Evolutionary conservation across 306 rosid species (phyloP).

Genomic region (Cucurbita argyrosperma): DNA sequence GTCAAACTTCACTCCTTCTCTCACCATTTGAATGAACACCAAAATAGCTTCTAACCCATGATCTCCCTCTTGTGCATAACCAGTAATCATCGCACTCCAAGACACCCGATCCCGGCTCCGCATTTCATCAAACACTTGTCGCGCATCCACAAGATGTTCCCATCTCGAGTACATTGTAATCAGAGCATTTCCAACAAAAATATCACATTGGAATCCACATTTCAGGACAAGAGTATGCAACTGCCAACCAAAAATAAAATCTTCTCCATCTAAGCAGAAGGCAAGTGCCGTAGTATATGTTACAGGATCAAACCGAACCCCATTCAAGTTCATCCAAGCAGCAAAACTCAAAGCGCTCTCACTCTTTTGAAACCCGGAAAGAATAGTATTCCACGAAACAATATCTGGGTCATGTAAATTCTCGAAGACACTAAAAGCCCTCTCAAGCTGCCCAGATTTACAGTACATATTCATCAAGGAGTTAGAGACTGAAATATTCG

Average conservation of each 20-base stretch:
- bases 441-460: conserved; percentile 32
- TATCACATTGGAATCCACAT: conserved; percentile 42
- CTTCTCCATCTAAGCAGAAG: conserved; percentile 34
- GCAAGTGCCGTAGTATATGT: conserved; percentile 48
- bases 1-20: conserved; percentile 47
- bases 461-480: conserved; percentile 77
- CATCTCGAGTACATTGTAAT: conserved; percentile 59
- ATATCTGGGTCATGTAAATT: conserved; percentile 36
- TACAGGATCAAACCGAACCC: conserved; percentile 52
- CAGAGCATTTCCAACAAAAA: conserved; percentile 67
- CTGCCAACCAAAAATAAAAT: conserved; percentile 50
- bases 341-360: conserved; percentile 48
- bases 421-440: conserved; percentile 38
- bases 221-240: conserved; percentile 46
- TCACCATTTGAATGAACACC: conserved; percentile 45
- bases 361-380: conserved; percentile 50
- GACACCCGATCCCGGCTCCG: conserved; percentile 42
- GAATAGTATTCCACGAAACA: conserved; percentile 82
- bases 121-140: conserved; percentile 63
- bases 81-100: conserved; percentile 70
- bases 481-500: conserved; percentile 31
- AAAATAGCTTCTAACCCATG: conserved; percentile 43
- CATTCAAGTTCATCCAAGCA: conserved; percentile 34
- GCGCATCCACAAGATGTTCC: conserved; percentile 36
- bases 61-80: conserved; percentile 59